These are phyloP conservation scores for Mycena haematopus DNA, from an alignment of 768 basidiomycete genomes.

Conservation along the genomic window DNA sequence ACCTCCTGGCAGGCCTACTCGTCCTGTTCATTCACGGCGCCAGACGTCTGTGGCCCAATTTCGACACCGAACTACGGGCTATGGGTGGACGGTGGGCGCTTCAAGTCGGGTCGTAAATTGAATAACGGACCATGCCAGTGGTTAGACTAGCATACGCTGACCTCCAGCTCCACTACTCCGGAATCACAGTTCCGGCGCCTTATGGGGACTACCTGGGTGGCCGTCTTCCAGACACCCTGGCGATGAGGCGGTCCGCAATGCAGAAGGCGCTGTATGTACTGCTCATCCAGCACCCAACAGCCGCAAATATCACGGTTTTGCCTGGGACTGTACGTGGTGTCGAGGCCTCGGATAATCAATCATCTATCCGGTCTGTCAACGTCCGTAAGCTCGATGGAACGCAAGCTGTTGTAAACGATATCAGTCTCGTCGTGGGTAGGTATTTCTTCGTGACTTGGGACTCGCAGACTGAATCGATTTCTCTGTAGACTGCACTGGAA, in stretches of 20 bases:
- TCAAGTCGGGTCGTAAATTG: too few relatives aligned
- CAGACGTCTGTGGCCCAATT: too few relatives aligned
- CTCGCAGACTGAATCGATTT: not conserved
- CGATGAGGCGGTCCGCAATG: conserved; percentile 25
- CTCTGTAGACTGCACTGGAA: too few relatives aligned
- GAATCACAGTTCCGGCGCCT: too few relatives aligned
- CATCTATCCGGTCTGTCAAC: conserved; percentile 14
- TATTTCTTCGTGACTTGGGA: not conserved
- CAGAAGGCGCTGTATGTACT: conserved; percentile 31
- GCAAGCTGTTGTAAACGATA: conserved; percentile 4
- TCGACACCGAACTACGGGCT: too few relatives aligned
- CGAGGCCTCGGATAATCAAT: not conserved
- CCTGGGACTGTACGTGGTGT: conserved; percentile 17
- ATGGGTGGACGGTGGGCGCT: too few relatives aligned
- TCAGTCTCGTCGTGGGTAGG: conserved; percentile 20
- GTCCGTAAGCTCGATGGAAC: conserved; percentile 27
- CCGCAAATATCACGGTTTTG: conserved; percentile 1
- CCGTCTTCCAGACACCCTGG: conserved; percentile 24
- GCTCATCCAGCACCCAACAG: not conserved
- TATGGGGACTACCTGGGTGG: conserved; percentile 11
- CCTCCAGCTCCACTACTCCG: not conserved
- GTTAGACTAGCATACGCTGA: not conserved
- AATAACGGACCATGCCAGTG: too few relatives aligned
- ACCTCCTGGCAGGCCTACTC: too few relatives aligned
- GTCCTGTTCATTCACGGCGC: too few relatives aligned